These are phyloP conservation scores for Pichia nakasei DNA, from an alignment of 805 yeast species.

Conservation along the genomic window DNA sequence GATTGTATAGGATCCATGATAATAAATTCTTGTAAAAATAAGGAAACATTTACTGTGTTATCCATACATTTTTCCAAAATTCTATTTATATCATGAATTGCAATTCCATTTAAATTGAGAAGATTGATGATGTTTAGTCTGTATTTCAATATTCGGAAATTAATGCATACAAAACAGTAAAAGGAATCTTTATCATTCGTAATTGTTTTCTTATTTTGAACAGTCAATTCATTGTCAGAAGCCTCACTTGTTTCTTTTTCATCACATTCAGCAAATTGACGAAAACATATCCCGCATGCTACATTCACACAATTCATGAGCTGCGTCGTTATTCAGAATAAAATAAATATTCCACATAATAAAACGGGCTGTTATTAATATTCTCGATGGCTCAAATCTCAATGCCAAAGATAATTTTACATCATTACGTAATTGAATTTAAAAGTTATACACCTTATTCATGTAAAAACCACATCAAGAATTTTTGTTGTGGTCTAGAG, in stretches of 20 bases:
- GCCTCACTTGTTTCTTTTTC: background rate
- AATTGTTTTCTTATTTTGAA: background rate
- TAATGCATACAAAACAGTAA: constrained; percentile 23
- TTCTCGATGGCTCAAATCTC: too few relatives aligned
- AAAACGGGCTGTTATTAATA: too few relatives aligned
- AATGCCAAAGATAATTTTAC: too few relatives aligned
- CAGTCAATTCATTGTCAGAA: background rate
- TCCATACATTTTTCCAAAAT: background rate
- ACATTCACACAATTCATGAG: too few relatives aligned
- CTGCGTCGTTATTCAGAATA: too few relatives aligned
- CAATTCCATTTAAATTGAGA: constrained; percentile 11
- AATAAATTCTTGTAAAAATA: constrained; percentile 14
- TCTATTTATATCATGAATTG: background rate
- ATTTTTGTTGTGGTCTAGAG: too few relatives aligned
- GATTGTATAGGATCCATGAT: background rate
- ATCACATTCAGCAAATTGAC: background rate
- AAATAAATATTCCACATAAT: too few relatives aligned
- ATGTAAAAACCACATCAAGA: too few relatives aligned
- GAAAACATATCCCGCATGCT: constrained; percentile 15
- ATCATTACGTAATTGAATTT: too few relatives aligned
- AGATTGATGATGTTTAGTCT: constrained; percentile 17
- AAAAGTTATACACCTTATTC: too few relatives aligned
- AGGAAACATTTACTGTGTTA: constrained; percentile 13
- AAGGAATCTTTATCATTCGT: background rate
- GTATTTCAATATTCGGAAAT: constrained; percentile 19